Base-by-base conservation (phyloP, 768 basidiomycete genomes). In the Tulasnella sp. region DNA sequence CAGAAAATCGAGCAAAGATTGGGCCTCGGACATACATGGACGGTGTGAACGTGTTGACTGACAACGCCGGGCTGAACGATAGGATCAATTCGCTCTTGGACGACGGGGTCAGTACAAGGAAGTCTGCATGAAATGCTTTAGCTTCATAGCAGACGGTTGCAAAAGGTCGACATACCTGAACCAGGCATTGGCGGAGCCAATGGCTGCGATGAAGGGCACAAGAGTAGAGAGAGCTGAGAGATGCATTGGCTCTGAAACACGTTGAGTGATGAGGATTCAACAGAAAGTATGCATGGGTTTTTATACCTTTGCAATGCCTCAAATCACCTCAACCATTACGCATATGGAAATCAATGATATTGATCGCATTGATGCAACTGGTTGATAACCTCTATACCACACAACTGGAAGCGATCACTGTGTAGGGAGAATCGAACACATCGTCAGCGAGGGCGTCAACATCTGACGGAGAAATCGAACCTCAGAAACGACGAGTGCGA, bases 71-170 rank as follows among this genome's bases (percentile, higher is more conserved):
- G 51, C 13, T 24, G 10, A 34, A 53, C 27, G 51, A 53, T 53
- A 22, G 51, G 51, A 33, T 53, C 51, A 22, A 53, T 34, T 45
- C 51, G 51, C 51, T 53, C 44, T 9, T 51, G 49, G 29, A 48
- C 47, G 25, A 48, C 39, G 10, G 47, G 47, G 8, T 4, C 15
- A 15, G 47, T 24, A 28, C 47, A 48, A 48, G 47, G 32, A n/a
- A 48, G 32, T 19, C 47, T 48, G n/a, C 12, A 40, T 28, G 16
- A n/a, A 48, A 24, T 9, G 7, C 19, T 24, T 34, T 19, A 16
- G 4, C n/a, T 16, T 16, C 5, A 27, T n/a, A 10, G n/a, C 8
- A 10, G 29, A 16, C 10, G 5, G 4, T 5, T 15, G 35, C 12
- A 37, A 7, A 12, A 25, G 39, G 31, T 34, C 3, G 1, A 37